Percentiles rank a stretch among this genome's conserved stretches.
Conservation (phyloP, 2,329 filamentous ascomycete genomes). For the Cyanodermella asteris region DNA sequence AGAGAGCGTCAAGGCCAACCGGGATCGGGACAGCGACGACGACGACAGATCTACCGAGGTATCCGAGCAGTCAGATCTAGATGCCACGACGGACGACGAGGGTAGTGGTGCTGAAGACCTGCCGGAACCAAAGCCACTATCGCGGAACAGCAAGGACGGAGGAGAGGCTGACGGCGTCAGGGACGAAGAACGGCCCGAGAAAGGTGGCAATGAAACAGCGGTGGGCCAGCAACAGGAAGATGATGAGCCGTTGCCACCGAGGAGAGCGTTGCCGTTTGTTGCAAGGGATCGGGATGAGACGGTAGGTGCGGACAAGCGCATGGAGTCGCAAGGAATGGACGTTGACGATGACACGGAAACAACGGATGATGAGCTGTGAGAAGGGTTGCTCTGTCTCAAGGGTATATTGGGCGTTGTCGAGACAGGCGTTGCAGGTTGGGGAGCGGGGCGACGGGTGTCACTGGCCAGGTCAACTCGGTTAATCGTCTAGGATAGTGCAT, state of each 20-base stretch:
- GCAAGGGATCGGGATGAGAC: conserved; percentile 2
- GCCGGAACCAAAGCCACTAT: neutral
- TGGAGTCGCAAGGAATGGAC: conserved; percentile 9
- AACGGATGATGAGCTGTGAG: conserved; percentile 19
- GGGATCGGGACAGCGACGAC: conserved; percentile 10
- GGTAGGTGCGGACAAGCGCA: neutral
- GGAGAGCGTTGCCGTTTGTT: conserved; percentile 20
- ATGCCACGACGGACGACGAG: conserved; percentile 8
- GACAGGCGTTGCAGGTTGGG: neutral
- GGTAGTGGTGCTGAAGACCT: conserved; percentile 2
- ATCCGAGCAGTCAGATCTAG: conserved; percentile 5
- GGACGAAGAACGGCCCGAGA: no score
- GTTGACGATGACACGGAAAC: conserved; percentile 16
- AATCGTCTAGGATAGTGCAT: no score
- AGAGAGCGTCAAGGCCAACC: conserved; percentile 2
- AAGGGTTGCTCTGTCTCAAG: no score
- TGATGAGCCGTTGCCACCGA: conserved; percentile 15
- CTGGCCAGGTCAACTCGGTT: neutral
- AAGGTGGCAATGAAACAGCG: neutral
- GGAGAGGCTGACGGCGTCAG: neutral
- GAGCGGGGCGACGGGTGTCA: neutral
- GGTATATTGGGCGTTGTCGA: neutral
- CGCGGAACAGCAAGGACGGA: neutral
- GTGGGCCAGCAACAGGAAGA: conserved; percentile 2
- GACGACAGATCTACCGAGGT: conserved; percentile 2